A percentile compares a stretch with the other conserved stretches of the same genome.
phyloP scores from a whole-genome alignment of 208 protist genomes.

The Leishmania lainsoni region DNA sequence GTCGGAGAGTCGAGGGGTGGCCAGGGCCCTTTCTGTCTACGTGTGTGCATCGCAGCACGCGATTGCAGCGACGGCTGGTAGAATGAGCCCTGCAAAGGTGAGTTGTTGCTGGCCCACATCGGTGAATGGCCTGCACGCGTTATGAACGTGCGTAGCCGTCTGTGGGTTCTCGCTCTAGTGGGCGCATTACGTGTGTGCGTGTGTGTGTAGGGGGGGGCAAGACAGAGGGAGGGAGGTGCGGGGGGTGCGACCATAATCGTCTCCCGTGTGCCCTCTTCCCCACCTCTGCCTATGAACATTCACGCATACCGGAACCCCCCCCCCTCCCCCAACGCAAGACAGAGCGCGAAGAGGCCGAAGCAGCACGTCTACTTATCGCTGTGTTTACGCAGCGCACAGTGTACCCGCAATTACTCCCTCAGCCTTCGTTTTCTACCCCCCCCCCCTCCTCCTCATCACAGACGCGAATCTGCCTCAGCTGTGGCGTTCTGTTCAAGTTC shows the following conservation, averaged over 20 bases:
- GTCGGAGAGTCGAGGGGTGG: not conserved
- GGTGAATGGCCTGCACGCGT: too few species aligned
- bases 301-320: not conserved
- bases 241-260: too few species aligned
- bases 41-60: not conserved
- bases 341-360: not conserved
- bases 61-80: too few species aligned
- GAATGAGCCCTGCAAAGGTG: too few species aligned
- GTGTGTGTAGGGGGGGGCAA: not conserved
- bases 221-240: too few species aligned
- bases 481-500: not conserved
- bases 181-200: not conserved
- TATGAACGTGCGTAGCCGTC: too few species aligned
- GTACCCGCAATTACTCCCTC: not conserved
- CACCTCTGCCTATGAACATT: not conserved
- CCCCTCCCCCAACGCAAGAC: not conserved
- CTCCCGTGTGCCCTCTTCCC: not conserved
- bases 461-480: not conserved
- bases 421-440: too few species aligned
- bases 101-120: too few species aligned
- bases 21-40: not conserved
- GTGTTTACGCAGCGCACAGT: not conserved
- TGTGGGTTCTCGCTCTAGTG: too few species aligned
- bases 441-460: not conserved
- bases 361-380: not conserved